Conservation (phyloP, 129 eudicot species). For the Chrysanthemum seticuspe region DNA sequence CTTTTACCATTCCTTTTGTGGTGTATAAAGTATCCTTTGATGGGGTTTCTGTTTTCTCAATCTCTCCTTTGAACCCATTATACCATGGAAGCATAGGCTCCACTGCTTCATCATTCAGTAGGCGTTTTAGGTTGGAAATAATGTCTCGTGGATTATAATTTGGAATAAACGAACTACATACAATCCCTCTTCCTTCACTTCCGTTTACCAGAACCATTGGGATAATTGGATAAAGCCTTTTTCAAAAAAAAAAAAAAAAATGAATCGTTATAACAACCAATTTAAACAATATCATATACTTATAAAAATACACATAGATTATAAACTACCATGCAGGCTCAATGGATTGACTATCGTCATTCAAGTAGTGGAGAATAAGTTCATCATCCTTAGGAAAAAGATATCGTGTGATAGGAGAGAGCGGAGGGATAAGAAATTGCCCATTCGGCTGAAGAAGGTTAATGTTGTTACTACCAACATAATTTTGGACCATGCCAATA, state of each 20-base stretch:
- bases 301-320: too few relatives aligned
- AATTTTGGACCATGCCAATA: conserved; percentile 77
- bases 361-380: conserved; percentile 15
- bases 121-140: conserved; percentile 50
- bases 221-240: neutral
- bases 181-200: conserved; percentile 65
- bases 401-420: conserved; percentile 41
- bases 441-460: conserved; percentile 57
- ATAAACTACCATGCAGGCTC: conserved; percentile 57
- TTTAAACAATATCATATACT: too few relatives aligned
- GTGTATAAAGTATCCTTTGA: conserved; percentile 39
- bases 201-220: conserved; percentile 62
- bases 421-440: conserved; percentile 39
- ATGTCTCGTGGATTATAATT: conserved; percentile 67
- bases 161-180: conserved; percentile 63
- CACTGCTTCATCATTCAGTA: conserved; percentile 50
- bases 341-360: conserved; percentile 57
- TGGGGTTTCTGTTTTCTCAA: conserved; percentile 40
- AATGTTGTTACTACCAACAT: conserved; percentile 64
- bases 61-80: conserved; percentile 51
- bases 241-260: too few relatives aligned
- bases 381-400: conserved; percentile 68
- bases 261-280: too few relatives aligned
- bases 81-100: conserved; percentile 73
- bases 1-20: conserved; percentile 36